Percentiles rank a stretch among this genome's conserved stretches.
Conservation (phyloP, 2,329 filamentous ascomycete species). For the Cryphonectria nitschkei region DNA sequence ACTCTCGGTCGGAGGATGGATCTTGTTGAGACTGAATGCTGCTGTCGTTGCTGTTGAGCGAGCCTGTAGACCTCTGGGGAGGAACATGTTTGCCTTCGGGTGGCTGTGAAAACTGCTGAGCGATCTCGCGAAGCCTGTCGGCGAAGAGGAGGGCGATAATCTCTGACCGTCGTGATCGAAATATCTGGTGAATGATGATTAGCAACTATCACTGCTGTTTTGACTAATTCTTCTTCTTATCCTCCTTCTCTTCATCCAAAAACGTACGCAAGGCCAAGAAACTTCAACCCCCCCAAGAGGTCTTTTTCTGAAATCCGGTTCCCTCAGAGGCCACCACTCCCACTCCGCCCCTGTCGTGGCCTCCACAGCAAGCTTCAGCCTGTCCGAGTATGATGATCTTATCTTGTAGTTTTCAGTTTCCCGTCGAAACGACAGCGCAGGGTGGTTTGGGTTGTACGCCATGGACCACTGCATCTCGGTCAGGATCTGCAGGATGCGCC, state of each 20-base stretch:
- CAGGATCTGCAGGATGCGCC: not conserved
- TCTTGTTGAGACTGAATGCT: not conserved
- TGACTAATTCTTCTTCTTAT: too few relatives aligned
- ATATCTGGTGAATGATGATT: not conserved
- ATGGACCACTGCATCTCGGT: slow-evolving; percentile 4
- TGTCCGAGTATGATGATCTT: not conserved
- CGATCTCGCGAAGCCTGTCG: not conserved
- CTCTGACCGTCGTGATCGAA: not conserved
- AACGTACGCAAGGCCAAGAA: not conserved
- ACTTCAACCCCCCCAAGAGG: not conserved
- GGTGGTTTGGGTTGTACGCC: not conserved
- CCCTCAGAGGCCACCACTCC: slow-evolving; percentile 3
- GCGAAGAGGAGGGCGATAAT: not conserved
- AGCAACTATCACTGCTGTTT: not conserved
- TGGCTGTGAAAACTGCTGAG: not conserved
- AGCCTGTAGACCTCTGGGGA: not conserved
- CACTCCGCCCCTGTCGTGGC: not conserved
- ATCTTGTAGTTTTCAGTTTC: too few relatives aligned
- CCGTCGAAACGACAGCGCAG: not conserved
- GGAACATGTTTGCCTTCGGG: not conserved
- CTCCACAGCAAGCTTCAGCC: not conserved
- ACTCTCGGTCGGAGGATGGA: not conserved
- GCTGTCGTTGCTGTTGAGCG: not conserved
- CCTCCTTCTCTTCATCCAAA: too few relatives aligned
- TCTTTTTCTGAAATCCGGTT: not conserved